These are phyloP conservation scores for Geoglossum glabrum DNA, from an alignment of 495 filamentous ascomycete species.

Conservation along the genomic window DNA sequence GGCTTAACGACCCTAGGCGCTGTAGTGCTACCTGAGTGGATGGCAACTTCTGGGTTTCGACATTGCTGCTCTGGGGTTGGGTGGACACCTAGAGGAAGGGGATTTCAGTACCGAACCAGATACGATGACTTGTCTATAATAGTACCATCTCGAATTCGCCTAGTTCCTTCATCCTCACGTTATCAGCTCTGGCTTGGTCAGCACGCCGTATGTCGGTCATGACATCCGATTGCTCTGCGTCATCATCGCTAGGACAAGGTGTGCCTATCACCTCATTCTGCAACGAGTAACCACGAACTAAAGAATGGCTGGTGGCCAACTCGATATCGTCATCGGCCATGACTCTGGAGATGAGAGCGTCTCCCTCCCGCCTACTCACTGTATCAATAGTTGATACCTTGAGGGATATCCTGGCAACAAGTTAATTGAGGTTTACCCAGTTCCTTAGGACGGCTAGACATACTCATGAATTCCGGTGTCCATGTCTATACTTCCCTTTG, in stretches of 20 bases:
- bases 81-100: neutral
- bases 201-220: neutral
- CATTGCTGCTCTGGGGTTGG: neutral
- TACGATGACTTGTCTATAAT: neutral
- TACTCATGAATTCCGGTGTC: constrained; percentile 16
- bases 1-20: neutral
- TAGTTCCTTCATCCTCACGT: neutral
- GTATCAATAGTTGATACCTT: constrained; percentile 8
- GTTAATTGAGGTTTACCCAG: neutral
- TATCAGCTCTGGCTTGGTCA: neutral
- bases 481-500: constrained; percentile 10
- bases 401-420: constrained; percentile 10
- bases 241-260: neutral
- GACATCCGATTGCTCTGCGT: neutral
- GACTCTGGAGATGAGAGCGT: neutral
- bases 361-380: neutral
- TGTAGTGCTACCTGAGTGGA: neutral
- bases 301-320: neutral
- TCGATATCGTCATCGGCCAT: neutral
- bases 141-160: neutral
- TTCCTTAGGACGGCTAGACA: neutral
- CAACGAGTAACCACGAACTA: neutral
- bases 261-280: neutral
- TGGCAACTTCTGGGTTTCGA: neutral
- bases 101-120: neutral